phyloP scores from a whole-genome alignment of 805 yeast species.

The Dipodascus albidus region DNA sequence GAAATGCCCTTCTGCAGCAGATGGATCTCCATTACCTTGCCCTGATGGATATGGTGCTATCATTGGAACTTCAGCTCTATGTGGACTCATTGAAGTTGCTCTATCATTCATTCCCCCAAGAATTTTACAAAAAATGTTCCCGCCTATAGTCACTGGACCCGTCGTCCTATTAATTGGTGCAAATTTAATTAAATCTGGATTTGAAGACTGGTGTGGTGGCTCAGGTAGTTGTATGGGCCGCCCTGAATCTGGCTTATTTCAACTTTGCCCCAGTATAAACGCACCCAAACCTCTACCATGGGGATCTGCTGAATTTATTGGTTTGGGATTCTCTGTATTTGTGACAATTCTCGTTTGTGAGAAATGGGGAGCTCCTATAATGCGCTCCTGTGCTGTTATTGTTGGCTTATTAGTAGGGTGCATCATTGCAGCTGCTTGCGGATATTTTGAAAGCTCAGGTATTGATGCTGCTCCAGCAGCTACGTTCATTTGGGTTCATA shows the following conservation, averaged over 20 bases:
- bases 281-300: constrained; percentile 52
- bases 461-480: constrained; percentile 69
- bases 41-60: constrained; percentile 88
- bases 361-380: constrained; percentile 85
- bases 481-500: constrained; percentile 80
- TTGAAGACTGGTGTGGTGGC: constrained; percentile 84
- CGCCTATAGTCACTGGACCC: constrained; percentile 89
- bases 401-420: constrained; percentile 78
- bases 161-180: constrained; percentile 80
- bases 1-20: constrained; percentile 47
- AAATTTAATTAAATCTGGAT: constrained; percentile 56
- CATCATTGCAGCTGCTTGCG: constrained; percentile 84
- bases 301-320: constrained; percentile 83
- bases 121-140: constrained; percentile 60
- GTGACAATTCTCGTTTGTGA: constrained; percentile 65
- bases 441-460: constrained; percentile 50
- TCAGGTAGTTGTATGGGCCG: constrained; percentile 33
- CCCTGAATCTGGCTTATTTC: constrained; percentile 31
- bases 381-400: constrained; percentile 90
- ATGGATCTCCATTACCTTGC: constrained; percentile 64
- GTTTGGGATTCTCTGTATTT: constrained; percentile 77
- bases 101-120: constrained; percentile 72
- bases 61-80: constrained; percentile 66
- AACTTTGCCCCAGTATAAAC: constrained; percentile 35
- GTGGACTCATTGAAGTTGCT: constrained; percentile 63